phyloP scores from a whole-genome alignment of 352 stramenopile genomes.

The Globisporangium middletonii region DNA sequence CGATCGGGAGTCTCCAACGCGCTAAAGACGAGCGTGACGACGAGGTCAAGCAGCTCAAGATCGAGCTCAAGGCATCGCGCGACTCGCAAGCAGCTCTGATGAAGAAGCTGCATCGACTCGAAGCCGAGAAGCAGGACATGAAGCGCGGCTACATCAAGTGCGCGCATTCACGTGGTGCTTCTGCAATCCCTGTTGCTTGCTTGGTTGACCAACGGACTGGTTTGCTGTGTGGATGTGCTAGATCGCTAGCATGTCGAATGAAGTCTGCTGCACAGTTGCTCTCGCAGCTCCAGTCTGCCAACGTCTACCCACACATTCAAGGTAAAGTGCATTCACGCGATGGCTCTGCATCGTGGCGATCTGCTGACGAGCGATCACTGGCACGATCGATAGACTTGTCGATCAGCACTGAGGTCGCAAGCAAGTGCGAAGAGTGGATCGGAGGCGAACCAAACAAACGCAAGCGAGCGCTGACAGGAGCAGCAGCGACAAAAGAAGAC shows the following conservation, averaged over 20 bases:
- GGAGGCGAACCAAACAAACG: constrained; percentile 31
- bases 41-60: constrained; percentile 35
- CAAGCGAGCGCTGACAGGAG: constrained; percentile 20
- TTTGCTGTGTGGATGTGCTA: constrained; percentile 7
- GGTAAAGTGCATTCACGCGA: not conserved
- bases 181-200: not conserved
- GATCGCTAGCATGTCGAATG: constrained; percentile 49
- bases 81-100: constrained; percentile 39
- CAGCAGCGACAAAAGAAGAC: not conserved
- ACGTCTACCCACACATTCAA: constrained; percentile 13
- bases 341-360: not conserved
- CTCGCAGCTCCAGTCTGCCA: constrained; percentile 28
- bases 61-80: constrained; percentile 35
- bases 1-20: constrained; percentile 52
- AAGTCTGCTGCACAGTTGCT: constrained; percentile 49
- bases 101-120: constrained; percentile 39
- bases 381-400: constrained; percentile 4
- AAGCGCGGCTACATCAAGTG: constrained; percentile 64
- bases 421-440: constrained; percentile 25
- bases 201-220: not conserved
- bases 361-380: not conserved
- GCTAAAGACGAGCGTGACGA: constrained; percentile 33
- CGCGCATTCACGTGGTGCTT: not conserved
- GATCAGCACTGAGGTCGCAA: constrained; percentile 11
- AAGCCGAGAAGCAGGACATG: constrained; percentile 24